Evolutionary conservation across 108 stramenopile species (phyloP).

Genomic region (Skeletonema costatum): DNA sequence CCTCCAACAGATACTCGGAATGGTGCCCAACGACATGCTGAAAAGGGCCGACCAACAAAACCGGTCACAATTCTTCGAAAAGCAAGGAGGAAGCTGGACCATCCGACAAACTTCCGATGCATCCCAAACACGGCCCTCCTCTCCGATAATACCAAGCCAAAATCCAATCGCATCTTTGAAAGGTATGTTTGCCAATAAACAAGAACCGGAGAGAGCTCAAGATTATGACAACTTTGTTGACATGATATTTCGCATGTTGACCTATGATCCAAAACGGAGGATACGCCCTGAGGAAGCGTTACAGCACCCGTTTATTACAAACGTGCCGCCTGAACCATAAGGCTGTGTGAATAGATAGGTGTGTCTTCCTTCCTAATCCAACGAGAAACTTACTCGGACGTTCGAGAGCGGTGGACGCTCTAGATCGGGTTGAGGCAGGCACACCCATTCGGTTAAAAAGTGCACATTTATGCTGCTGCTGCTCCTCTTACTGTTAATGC

Average conservation of each 20-base stretch:
- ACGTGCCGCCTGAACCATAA: neutral
- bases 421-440: neutral
- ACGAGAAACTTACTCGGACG: no score
- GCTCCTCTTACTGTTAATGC: no score
- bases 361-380: no score
- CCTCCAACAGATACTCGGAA: conserved; percentile 74
- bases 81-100: conserved; percentile 46
- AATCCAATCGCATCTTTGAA: conserved; percentile 71
- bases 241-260: conserved; percentile 90
- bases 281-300: conserved; percentile 38
- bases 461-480: no score
- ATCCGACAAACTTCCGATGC: conserved; percentile 51
- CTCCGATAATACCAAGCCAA: conserved; percentile 62
- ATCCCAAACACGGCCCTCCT: conserved; percentile 32
- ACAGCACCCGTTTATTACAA: neutral
- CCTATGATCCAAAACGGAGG: conserved; percentile 74
- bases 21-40: conserved; percentile 84
- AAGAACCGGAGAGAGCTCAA: conserved; percentile 61
- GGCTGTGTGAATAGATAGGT: no score
- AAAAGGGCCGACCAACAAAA: conserved; percentile 73
- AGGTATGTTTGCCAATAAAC: conserved; percentile 77
- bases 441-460: no score
- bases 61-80: conserved; percentile 81
- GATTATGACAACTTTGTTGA: conserved; percentile 93
- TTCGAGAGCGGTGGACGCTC: neutral